Conservation (phyloP, 257 asterid genomes). For the Cordia subcordata region DNA sequence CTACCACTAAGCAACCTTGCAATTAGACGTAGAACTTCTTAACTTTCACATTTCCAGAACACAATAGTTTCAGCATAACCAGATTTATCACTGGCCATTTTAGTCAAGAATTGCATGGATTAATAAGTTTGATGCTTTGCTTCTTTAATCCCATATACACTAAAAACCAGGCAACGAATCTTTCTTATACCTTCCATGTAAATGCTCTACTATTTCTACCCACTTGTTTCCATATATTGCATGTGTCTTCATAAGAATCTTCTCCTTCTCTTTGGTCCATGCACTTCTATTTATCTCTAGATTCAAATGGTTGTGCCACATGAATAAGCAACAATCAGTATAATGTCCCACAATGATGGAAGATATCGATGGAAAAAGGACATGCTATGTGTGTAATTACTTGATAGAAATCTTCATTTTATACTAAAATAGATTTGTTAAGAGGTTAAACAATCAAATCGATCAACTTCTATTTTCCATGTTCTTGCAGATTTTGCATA, state of each 20-base stretch:
- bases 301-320: constrained; percentile 58
- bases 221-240: constrained; percentile 47
- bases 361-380: background rate
- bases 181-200: constrained; percentile 48
- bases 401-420: no score
- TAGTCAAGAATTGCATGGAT: background rate
- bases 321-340: constrained; percentile 3
- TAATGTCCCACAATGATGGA: background rate
- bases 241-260: constrained; percentile 35
- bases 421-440: no score
- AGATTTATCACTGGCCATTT: no score
- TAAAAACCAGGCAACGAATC: background rate
- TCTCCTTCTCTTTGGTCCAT: constrained; percentile 55
- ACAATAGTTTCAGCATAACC: no score
- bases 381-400: background rate
- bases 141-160: no score
- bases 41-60: no score
- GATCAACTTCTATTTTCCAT: no score
- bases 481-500: no score
- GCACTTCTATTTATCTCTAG: constrained; percentile 45
- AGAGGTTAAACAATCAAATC: no score
- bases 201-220: constrained; percentile 47
- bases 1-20: no score
- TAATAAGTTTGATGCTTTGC: no score
- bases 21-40: no score